Conservation (phyloP, 2,329 filamentous ascomycete genomes). For the Fusarium musae region DNA sequence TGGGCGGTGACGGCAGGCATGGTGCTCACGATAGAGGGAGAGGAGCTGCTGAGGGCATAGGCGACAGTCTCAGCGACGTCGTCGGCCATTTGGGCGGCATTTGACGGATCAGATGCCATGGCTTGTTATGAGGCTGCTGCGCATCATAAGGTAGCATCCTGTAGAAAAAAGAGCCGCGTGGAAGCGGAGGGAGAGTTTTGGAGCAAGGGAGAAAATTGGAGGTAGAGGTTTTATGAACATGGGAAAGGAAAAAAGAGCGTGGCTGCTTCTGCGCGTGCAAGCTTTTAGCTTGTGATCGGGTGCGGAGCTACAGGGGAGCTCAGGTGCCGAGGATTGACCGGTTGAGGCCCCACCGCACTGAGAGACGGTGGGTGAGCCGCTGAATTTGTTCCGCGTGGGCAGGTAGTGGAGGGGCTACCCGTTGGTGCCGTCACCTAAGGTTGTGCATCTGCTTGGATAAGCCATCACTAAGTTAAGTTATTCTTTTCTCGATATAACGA, state of each 20-base stretch:
- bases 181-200: conserved; percentile 34
- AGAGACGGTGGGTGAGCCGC: conserved; percentile 22
- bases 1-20: conserved; percentile 49
- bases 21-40: conserved; percentile 54
- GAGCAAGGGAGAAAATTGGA: conserved; percentile 26
- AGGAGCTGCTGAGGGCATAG: conserved; percentile 47
- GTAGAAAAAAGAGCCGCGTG: conserved; percentile 41
- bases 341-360: conserved; percentile 26
- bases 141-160: conserved; percentile 52
- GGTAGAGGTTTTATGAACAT: conserved; percentile 39
- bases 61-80: conserved; percentile 49
- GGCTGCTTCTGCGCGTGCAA: conserved; percentile 30
- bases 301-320: conserved; percentile 43
- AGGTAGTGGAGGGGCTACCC: conserved; percentile 39
- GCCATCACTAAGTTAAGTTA: background rate
- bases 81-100: conserved; percentile 49
- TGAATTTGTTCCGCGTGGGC: conserved; percentile 28
- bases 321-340: conserved; percentile 43
- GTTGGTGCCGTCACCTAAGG: conserved; percentile 22
- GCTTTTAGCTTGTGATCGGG: conserved; percentile 45
- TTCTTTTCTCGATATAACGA: background rate
- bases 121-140: conserved; percentile 46
- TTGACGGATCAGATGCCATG: conserved; percentile 57
- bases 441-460: conserved; percentile 18
- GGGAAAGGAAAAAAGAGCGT: conserved; percentile 36